Conservation (phyloP, 148 eudicot species). For the Vaccinium vitisidaea region DNA sequence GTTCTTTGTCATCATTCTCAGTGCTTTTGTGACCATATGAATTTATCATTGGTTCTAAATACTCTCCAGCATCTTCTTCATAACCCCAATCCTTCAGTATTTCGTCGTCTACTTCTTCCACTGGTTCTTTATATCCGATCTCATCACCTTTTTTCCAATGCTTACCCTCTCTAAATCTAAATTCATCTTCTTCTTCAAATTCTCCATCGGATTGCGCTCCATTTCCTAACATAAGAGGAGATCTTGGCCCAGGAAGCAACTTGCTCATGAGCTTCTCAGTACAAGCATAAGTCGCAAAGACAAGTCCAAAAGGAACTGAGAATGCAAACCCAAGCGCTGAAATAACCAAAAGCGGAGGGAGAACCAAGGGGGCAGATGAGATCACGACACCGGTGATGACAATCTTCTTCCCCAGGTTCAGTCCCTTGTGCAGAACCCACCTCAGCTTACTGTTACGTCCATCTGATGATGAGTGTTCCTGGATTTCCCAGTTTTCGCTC, state of each 20-base stretch:
- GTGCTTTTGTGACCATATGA: background rate
- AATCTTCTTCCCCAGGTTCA: slow-evolving; percentile 57
- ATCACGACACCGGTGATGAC: slow-evolving; percentile 48
- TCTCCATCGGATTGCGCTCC: slow-evolving; percentile 20
- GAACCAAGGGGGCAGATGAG: slow-evolving; percentile 65
- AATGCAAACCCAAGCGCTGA: slow-evolving; percentile 62
- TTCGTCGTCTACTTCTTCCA: slow-evolving; percentile 8
- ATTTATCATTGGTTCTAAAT: background rate
- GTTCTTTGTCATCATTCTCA: slow-evolving; percentile 6
- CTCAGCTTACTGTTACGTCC: slow-evolving; percentile 18
- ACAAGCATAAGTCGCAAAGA: slow-evolving; percentile 53
- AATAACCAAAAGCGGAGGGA: slow-evolving; percentile 65
- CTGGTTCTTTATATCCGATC: slow-evolving; percentile 1
- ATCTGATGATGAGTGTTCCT: slow-evolving; percentile 18
- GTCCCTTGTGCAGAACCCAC: slow-evolving; percentile 45
- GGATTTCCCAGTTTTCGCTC: slow-evolving; percentile 28
- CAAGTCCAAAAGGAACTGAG: slow-evolving; percentile 60
- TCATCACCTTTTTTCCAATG: slow-evolving; percentile 1
- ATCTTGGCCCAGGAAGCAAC: slow-evolving; percentile 41
- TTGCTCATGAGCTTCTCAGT: slow-evolving; percentile 69
- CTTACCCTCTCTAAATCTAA: background rate
- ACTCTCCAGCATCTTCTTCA: slow-evolving; percentile 36
- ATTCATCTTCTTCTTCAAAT: slow-evolving; percentile 16
- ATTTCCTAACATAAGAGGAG: slow-evolving; percentile 12
- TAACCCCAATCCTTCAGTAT: slow-evolving; percentile 32